These are phyloP conservation scores for Tinospora cordifolia DNA, from an alignment of 164 flowering plant genomes.

Conservation along the genomic window DNA sequence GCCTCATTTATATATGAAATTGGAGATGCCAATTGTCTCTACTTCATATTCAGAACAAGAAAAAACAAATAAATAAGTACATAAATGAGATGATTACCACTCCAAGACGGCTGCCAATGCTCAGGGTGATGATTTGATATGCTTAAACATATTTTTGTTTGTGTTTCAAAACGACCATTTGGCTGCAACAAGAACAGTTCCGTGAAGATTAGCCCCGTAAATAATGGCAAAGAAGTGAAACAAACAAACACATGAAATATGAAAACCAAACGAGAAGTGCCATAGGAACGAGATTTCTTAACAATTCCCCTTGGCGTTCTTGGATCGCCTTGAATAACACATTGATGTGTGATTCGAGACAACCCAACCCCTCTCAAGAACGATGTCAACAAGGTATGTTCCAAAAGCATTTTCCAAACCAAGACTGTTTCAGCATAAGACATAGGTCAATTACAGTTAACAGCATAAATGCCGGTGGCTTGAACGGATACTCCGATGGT, in stretches of 20 bases:
- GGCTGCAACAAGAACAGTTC: conserved; percentile 45
- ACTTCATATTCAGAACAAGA: conserved; percentile 1
- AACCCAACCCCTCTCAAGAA: too few species aligned
- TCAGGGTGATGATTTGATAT: conserved; percentile 97
- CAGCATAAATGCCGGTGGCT: conserved; percentile 93
- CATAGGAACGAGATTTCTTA: too few species aligned
- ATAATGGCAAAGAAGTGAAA: background rate
- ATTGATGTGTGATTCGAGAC: too few species aligned
- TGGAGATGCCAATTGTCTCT: background rate
- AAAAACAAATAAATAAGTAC: background rate
- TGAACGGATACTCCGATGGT: conserved; percentile 89
- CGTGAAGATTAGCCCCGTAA: background rate
- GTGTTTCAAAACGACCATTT: conserved; percentile 95
- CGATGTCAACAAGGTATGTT: too few species aligned
- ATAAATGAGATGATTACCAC: conserved; percentile 45
- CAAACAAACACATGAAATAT: background rate
- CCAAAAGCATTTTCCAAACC: background rate
- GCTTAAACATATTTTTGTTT: conserved; percentile 93
- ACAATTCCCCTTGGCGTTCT: too few species aligned
- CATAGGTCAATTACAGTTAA: conserved; percentile 46
- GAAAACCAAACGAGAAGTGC: background rate
- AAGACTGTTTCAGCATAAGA: background rate
- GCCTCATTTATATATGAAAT: background rate
- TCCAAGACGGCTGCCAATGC: conserved; percentile 99
- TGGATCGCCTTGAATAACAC: too few species aligned